These are phyloP conservation scores for Trichothecium roseum DNA, from an alignment of 2,329 filamentous ascomycete species.

Conservation along the genomic window DNA sequence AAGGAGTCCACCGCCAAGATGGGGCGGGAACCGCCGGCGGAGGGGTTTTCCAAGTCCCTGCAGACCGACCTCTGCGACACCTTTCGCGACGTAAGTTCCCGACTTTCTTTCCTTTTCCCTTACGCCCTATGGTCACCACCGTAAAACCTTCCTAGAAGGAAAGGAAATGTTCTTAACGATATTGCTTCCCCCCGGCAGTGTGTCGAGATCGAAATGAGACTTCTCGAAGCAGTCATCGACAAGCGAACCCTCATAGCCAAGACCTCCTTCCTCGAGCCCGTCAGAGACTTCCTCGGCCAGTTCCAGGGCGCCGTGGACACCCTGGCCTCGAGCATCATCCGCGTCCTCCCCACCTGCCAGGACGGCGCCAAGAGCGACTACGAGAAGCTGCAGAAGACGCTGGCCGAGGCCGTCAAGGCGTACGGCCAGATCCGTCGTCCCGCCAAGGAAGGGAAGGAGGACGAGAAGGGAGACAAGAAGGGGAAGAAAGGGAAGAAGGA, in stretches of 20 bases:
- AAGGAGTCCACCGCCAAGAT: no score
- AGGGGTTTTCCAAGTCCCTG: conserved; percentile 4
- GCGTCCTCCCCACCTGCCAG: conserved; percentile 8
- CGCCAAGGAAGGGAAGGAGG: no score
- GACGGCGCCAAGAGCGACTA: conserved; percentile 6
- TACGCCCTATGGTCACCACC: no score
- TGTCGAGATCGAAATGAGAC: conserved; percentile 7
- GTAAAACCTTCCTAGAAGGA: no score
- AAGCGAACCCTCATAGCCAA: conserved; percentile 5
- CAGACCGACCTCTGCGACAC: conserved; percentile 8
- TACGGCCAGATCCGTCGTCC: no score
- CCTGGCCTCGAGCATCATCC: conserved; percentile 9
- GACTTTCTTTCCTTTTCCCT: background rate
- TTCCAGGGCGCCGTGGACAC: conserved; percentile 10
- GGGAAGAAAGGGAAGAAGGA: no score
- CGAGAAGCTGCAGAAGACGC: conserved; percentile 1
- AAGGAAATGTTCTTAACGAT: no score
- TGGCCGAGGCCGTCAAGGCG: conserved; percentile 23
- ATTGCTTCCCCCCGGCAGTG: no score
- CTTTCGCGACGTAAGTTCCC: conserved; percentile 6
- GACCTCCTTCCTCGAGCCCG: conserved; percentile 6
- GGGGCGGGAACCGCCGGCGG: no score
- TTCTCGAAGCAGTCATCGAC: conserved; percentile 11
- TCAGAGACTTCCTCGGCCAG: conserved; percentile 8
- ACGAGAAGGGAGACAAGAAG: no score